Percentiles rank a stretch among this genome's conserved stretches.
These are phyloP conservation scores for Fusarium scirpi DNA, from an alignment of 2,329 filamentous ascomycete genomes.

Conservation along the genomic window DNA sequence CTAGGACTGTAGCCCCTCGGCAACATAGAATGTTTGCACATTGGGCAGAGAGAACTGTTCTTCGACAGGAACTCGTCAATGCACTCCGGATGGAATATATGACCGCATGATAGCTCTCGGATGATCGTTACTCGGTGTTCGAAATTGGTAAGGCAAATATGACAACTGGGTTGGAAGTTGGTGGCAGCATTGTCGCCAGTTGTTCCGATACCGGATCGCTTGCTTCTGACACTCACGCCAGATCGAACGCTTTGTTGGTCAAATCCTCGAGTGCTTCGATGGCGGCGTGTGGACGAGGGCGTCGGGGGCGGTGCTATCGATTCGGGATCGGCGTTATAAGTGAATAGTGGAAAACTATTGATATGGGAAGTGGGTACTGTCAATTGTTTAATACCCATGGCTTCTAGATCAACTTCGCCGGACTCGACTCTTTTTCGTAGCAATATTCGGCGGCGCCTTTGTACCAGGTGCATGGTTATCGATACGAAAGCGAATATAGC, in stretches of 20 bases:
- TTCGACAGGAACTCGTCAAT: conserved; percentile 85
- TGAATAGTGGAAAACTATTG: conserved; percentile 80
- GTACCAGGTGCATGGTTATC: conserved; percentile 80
- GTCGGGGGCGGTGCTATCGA: conserved; percentile 53
- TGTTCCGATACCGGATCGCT: conserved; percentile 53
- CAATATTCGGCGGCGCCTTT: conserved; percentile 74
- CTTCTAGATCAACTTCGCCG: conserved; percentile 88
- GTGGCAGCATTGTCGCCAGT: conserved; percentile 58
- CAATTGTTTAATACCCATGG: conserved; percentile 84
- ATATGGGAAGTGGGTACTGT: conserved; percentile 80
- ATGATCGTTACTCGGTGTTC: conserved; percentile 77
- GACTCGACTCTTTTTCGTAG: conserved; percentile 77
- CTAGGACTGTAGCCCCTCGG: conserved; percentile 74
- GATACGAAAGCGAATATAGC: conserved; percentile 75
- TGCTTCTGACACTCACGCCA: conserved; percentile 52
- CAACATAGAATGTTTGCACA: conserved; percentile 88
- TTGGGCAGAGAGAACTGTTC: conserved; percentile 87
- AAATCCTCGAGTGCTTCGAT: conserved; percentile 48
- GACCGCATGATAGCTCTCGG: conserved; percentile 86
- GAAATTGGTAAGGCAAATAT: conserved; percentile 91
- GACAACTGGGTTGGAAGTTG: conserved; percentile 82
- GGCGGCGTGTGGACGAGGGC: conserved; percentile 50
- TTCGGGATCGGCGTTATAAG: conserved; percentile 73
- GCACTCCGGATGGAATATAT: conserved; percentile 94
- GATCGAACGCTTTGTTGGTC: conserved; percentile 49